Conservation (phyloP, 2,329 filamentous ascomycete species). For the Thermoascus crustaceus region DNA sequence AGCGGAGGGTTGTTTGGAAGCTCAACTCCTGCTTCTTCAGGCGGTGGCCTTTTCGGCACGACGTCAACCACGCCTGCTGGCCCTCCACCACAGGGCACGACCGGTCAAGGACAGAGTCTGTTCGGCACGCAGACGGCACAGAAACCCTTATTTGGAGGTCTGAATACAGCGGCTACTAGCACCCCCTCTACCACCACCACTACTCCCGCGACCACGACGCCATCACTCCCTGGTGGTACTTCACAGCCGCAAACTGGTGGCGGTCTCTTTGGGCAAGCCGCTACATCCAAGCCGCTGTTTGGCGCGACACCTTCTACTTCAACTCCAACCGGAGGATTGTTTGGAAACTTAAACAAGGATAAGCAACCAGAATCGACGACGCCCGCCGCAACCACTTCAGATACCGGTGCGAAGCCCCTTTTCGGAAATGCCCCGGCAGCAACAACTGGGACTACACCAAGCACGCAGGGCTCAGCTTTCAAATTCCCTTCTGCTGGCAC, state of each 20-base stretch:
- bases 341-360: slow-evolving; percentile 22
- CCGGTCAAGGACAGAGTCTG: slow-evolving; percentile 20
- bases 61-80: slow-evolving; percentile 45
- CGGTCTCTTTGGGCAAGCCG: slow-evolving; percentile 22
- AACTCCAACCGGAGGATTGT: slow-evolving; percentile 17
- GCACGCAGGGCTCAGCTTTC: slow-evolving; percentile 21
- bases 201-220: slow-evolving; percentile 13
- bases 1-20: slow-evolving; percentile 23
- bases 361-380: slow-evolving; percentile 24
- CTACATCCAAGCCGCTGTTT: slow-evolving; percentile 22
- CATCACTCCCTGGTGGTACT: slow-evolving; percentile 16
- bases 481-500: slow-evolving; percentile 18
- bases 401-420: slow-evolving; percentile 19
- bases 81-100: slow-evolving; percentile 33
- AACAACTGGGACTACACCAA: slow-evolving; percentile 10
- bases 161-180: slow-evolving; percentile 19
- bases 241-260: slow-evolving; percentile 21
- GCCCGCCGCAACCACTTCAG: slow-evolving; percentile 16
- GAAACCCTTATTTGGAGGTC: slow-evolving; percentile 22
- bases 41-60: slow-evolving; percentile 28
- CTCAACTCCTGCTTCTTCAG: slow-evolving; percentile 28
- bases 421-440: slow-evolving; percentile 18
- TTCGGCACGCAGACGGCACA: slow-evolving; percentile 17
- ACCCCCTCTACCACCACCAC: slow-evolving; percentile 17
- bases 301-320: slow-evolving; percentile 16